Base-by-base conservation (phyloP, 805 yeast species). In the Phaffomyces antillensis region DNA sequence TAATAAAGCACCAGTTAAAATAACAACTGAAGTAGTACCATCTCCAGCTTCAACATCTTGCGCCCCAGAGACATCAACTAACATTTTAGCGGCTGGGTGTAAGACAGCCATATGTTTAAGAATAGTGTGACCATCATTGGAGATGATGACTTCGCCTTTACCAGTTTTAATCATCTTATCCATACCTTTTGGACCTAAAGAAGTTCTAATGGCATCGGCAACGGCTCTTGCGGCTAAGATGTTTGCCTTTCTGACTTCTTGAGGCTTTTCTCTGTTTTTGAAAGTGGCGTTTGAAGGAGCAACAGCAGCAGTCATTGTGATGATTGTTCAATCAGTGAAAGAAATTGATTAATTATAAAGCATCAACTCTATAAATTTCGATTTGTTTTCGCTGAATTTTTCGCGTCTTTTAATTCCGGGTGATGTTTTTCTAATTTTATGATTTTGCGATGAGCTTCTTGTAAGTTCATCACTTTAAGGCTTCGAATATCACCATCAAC, bases 41-140 rank as follows among this genome's bases (percentile, higher is more conserved):
- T 93, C 99, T 45, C 99, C 99, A n/a, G 98, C 99, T 66, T 90
- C 99, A 34, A 90, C 85, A 58, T 93, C 99, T 68, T 93, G 99
- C 1, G 99, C 98, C 36, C 90, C 96, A 48, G 96, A 84, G 25
- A 93, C 86, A 62, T 93, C 98, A 38, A 93, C 99, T n/a, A 80
- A 71, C 98, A 93, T 93, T 60, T 89, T 84, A 1, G 99, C 99
- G 2, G 96, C 99, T 3, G 99, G 99, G 63, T 93, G 99, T 62
- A 93, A 75, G 41, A 93, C 95, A 2, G 99, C 98, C 98, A 93
- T 93, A 65, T 93, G 97, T 58, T 86, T 82, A 55, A 91, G 72
- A 55, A 93, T 93, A 4, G 99, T 93, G 66, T 95, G 98, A 31
- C 99, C 99, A 67, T 93, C 99, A 65, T 93, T 93, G 51, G 98